A percentile compares a stretch with the other conserved stretches of the same genome.
phyloP scores from a whole-genome alignment of 2,329 filamentous ascomycete genomes.

The Fusarium staphyleae region DNA sequence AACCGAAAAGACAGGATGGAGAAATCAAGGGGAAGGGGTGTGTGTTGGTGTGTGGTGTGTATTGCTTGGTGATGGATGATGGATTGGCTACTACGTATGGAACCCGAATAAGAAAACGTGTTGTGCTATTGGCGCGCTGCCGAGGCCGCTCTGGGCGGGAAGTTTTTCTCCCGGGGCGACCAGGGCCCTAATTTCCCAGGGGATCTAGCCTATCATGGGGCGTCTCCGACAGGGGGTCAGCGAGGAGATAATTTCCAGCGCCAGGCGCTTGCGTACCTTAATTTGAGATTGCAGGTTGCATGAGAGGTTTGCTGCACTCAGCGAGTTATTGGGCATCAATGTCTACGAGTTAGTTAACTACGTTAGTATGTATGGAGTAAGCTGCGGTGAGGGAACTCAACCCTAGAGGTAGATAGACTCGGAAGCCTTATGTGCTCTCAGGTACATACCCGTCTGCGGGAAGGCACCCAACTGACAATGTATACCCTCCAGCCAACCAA shows the following conservation, averaged over 20 bases:
- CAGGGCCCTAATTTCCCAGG: constrained; percentile 28
- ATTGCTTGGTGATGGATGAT: background rate
- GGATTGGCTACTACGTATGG: background rate
- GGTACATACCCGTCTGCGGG: background rate
- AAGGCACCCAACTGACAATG: background rate
- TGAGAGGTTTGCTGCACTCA: too few species aligned
- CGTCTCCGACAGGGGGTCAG: background rate
- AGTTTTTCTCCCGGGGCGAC: constrained; percentile 13
- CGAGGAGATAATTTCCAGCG: constrained; percentile 16
- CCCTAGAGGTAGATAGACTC: too few species aligned
- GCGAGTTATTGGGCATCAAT: too few species aligned
- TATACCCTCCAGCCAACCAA: constrained; percentile 5
- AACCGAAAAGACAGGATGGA: constrained; percentile 7
- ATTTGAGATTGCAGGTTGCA: too few species aligned
- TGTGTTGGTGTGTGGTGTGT: constrained; percentile 19
- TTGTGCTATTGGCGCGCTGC: constrained; percentile 38
- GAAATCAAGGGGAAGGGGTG: constrained; percentile 9
- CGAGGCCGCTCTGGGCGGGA: constrained; percentile 8
- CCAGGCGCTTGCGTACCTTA: too few species aligned
- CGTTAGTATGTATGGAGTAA: too few species aligned
- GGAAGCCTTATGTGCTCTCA: too few species aligned
- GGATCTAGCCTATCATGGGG: constrained; percentile 28
- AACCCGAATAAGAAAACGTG: constrained; percentile 41
- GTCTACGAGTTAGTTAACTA: too few species aligned
- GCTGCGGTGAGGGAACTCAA: too few species aligned